Base-by-base conservation (phyloP, 2,329 filamentous ascomycete species). In the Teratosphaeria destructans region DNA sequence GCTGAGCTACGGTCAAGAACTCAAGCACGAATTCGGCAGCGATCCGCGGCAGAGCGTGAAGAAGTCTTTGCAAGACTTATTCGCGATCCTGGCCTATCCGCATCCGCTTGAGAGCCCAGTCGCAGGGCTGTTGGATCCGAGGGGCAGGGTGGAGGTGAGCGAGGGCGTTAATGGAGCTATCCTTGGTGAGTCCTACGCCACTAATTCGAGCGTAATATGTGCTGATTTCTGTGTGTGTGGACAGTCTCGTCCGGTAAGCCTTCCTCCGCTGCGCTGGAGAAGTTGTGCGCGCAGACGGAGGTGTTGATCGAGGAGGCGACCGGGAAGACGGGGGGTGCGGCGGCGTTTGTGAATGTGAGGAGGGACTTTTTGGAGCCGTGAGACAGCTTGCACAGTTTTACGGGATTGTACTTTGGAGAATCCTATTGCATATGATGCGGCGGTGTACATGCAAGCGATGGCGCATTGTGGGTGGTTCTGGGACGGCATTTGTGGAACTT, bases 131-230 rank as follows among this genome's bases (percentile, higher is more conserved):
- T 78, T 99, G 60, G 89, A 95, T 67, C 80, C 82, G 47, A 83
- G 82, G 57, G 90, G 89, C 1, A 80, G 94, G 52, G 83, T 86
- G 19, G 80, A 84, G 19, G 90, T 97, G 49, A 92, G 92, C 8
- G 94, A 99, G 76, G 92, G 96, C 73, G 79, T 99, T 59, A 97
- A 97, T 74, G 89, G 90, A 62, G 92, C 90, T 54, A 96, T 99
- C 67, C 74, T 99, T 61, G 85, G 91, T 95, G 78, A 77, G 85
- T 80, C 16, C 39, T 55, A 11, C 19, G 8, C 16, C 23, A 11
- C 11, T 19, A 19, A n/a, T 11, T 52, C 19, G 14, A 1, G 37
- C 16, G 37, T 10, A 43, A 43, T 16, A 2, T 35, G 14, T 57
- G 12, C 56, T 16, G 14, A 16, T 29, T 53, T 2, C 4, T 29